A percentile compares a stretch with the other conserved stretches of the same genome.
Conservation (phyloP, 2,329 filamentous ascomycete genomes). For the Pyrenochaeta sp. region DNA sequence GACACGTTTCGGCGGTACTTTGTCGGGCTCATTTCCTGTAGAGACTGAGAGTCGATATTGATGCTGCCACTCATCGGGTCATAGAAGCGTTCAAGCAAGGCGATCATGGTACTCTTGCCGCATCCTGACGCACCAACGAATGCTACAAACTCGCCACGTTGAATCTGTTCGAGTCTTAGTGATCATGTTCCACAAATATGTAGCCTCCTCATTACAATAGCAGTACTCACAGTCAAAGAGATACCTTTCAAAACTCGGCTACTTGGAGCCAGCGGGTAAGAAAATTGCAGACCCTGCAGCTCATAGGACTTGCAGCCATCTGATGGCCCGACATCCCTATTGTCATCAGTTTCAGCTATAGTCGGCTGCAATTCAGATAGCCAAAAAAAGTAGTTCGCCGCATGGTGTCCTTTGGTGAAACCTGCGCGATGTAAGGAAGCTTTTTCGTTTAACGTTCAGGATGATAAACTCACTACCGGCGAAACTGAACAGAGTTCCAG, state of each 20-base stretch:
- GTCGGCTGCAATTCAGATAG: conserved; percentile 42
- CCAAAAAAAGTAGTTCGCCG: conserved; percentile 64
- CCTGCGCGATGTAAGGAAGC: too few relatives aligned
- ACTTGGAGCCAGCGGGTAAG: too few relatives aligned
- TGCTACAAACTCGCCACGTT: conserved; percentile 37
- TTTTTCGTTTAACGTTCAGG: too few relatives aligned
- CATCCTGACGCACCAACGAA: conserved; percentile 90
- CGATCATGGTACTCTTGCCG: conserved; percentile 90
- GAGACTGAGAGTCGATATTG: conserved; percentile 75
- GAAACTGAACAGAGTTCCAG: too few relatives aligned
- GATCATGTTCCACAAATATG: too few relatives aligned
- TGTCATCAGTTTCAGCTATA: conserved; percentile 38
- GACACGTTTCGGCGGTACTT: conserved; percentile 76
- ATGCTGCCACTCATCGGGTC: conserved; percentile 76
- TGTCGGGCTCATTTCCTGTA: conserved; percentile 51
- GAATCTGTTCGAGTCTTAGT: too few relatives aligned
- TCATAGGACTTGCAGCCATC: too few relatives aligned
- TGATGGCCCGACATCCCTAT: conserved; percentile 5
- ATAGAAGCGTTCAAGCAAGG: conserved; percentile 89
- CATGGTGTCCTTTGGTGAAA: conserved; percentile 91
- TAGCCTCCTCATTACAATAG: too few relatives aligned
- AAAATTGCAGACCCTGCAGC: too few relatives aligned
- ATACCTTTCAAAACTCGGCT: conserved; percentile 9
- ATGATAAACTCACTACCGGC: too few relatives aligned
- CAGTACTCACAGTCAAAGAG: too few relatives aligned